Conservation (phyloP, 2,329 filamentous ascomycete species). For the Zarea fungicola region DNA sequence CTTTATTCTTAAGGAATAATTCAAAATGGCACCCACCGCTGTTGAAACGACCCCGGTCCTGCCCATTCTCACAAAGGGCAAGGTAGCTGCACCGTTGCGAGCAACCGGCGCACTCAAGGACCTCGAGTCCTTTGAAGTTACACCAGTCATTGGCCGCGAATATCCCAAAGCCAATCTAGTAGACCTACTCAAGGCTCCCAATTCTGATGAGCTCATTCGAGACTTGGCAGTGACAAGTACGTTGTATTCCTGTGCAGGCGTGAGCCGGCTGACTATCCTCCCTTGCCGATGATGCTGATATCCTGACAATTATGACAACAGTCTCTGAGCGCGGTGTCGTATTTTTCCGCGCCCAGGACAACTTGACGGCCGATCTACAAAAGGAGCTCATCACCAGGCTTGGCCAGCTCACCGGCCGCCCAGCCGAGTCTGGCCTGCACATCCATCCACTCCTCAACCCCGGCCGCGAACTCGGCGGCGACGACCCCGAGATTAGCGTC, state of each 20-base stretch:
- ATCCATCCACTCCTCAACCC: constrained; percentile 56
- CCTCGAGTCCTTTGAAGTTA: constrained; percentile 53
- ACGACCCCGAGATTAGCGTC: constrained; percentile 57
- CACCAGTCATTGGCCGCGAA: constrained; percentile 58
- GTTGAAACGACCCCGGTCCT: not conserved
- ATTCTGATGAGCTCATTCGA: constrained; percentile 57
- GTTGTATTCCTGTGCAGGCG: constrained; percentile 16
- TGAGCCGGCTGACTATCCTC: no score
- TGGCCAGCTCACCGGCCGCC: constrained; percentile 54
- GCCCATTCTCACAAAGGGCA: constrained; percentile 7
- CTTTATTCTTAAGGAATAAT: no score
- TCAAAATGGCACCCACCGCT: constrained; percentile 7
- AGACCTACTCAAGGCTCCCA: constrained; percentile 55
- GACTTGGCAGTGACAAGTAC: constrained; percentile 64
- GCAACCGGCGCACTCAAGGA: constrained; percentile 45
- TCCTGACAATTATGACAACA: constrained; percentile 23
- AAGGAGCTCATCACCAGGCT: constrained; percentile 60
- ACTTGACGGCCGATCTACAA: constrained; percentile 56
- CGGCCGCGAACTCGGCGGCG: constrained; percentile 45
- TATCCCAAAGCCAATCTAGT: constrained; percentile 54
- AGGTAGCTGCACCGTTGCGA: constrained; percentile 35
- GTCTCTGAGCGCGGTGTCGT: constrained; percentile 66
- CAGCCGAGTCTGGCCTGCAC: constrained; percentile 49
- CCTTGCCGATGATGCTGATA: not conserved
- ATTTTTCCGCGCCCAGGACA: constrained; percentile 62